Percentiles rank a stretch among this genome's conserved stretches.
phyloP scores from a whole-genome alignment of 2,329 filamentous ascomycete genomes.

The Nectriaceae sp. region DNA sequence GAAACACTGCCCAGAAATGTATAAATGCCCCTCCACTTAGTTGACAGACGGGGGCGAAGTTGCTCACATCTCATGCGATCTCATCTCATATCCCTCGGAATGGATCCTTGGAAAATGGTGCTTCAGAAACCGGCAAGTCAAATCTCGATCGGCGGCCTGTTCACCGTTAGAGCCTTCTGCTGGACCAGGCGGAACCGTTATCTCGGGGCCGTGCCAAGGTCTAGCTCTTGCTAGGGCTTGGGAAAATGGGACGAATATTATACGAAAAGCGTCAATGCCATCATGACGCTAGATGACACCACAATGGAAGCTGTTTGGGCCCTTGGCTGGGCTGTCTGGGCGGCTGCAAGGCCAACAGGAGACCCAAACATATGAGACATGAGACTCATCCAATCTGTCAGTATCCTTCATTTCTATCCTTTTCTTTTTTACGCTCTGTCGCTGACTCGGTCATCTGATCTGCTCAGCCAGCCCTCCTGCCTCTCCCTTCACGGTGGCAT shows the following conservation, averaged over 20 bases:
- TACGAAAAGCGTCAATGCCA: constrained; percentile 4
- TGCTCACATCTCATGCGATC: background rate
- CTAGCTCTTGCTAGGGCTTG: constrained; percentile 1
- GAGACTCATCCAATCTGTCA: background rate
- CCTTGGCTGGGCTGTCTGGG: background rate
- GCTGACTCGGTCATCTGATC: background rate
- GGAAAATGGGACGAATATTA: background rate
- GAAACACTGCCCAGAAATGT: background rate
- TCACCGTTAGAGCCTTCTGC: too few species aligned
- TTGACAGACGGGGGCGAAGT: background rate
- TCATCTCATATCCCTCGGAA: background rate
- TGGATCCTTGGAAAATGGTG: too few species aligned
- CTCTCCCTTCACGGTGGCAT: too few species aligned
- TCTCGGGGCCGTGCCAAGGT: constrained; percentile 19
- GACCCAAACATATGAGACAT: background rate
- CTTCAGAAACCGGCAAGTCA: background rate
- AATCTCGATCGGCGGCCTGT: too few species aligned
- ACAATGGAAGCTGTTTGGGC: background rate
- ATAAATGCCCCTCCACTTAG: constrained; percentile 4
- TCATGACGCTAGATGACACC: constrained; percentile 25
- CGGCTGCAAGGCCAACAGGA: too few species aligned
- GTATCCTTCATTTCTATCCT: background rate
- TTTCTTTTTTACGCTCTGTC: background rate
- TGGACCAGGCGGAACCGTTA: constrained; percentile 11
- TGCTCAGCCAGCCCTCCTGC: background rate